A percentile compares a stretch with the other conserved stretches of the same genome.
These are phyloP conservation scores for Candida namnaoensis DNA, from an alignment of 805 yeast species.

Conservation along the genomic window DNA sequence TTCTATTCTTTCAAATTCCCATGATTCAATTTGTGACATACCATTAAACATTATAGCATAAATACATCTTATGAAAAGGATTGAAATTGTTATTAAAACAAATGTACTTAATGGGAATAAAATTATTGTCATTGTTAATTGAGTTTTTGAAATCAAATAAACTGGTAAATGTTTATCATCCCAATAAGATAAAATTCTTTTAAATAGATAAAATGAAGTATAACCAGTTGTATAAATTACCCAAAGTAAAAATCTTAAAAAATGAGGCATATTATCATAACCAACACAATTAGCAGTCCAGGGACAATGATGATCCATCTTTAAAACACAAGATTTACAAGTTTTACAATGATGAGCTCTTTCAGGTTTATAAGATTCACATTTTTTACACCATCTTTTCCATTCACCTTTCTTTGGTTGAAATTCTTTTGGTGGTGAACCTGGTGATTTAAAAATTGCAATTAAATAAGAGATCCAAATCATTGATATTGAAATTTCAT, in stretches of 20 bases:
- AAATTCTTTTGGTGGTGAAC: conserved; percentile 48
- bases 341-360: conserved; percentile 80
- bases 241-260: conserved; percentile 67
- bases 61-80: conserved; percentile 56
- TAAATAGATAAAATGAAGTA: conserved; percentile 32
- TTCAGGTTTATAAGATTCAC: conserved; percentile 69
- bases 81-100: conserved; percentile 48
- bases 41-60: conserved; percentile 49
- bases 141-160: conserved; percentile 41
- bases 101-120: conserved; percentile 48
- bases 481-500: conserved; percentile 39
- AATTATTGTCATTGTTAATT: conserved; percentile 46
- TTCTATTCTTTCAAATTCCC: conserved; percentile 85
- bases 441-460: conserved; percentile 65
- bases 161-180: conserved; percentile 41
- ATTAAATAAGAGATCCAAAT: conserved; percentile 68
- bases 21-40: conserved; percentile 81
- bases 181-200: conserved; percentile 36
- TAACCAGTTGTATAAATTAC: conserved; percentile 42
- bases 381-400: conserved; percentile 68
- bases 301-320: conserved; percentile 93
- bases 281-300: conserved; percentile 95
- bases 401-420: conserved; percentile 38
- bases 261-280: conserved; percentile 66
- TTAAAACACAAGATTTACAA: conserved; percentile 64